These are phyloP conservation scores for Mycena venus DNA, from an alignment of 768 basidiomycete genomes.

Conservation along the genomic window DNA sequence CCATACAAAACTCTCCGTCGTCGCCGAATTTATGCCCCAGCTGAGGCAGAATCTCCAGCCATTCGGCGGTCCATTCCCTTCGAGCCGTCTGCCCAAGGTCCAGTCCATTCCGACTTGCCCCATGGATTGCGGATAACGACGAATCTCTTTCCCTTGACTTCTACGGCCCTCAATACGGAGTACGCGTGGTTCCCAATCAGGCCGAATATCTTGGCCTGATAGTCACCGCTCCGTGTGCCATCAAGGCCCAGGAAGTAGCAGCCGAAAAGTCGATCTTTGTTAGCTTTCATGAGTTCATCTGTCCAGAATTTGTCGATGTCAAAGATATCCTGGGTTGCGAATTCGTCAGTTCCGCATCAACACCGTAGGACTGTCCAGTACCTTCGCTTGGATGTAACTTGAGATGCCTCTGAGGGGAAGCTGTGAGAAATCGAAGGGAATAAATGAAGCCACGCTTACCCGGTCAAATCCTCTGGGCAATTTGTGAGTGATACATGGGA, in stretches of 20 bases:
- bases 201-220: slow-evolving; percentile 45
- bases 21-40: slow-evolving; percentile 63
- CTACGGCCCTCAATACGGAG: slow-evolving; percentile 61
- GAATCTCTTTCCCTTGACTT: slow-evolving; percentile 63
- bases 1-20: slow-evolving; percentile 70
- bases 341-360: not conserved
- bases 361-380: not conserved
- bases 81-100: slow-evolving; percentile 67
- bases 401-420: slow-evolving; percentile 39
- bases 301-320: slow-evolving; percentile 47
- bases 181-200: slow-evolving; percentile 60
- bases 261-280: slow-evolving; percentile 46
- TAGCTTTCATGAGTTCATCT: slow-evolving; percentile 42
- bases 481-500: not conserved
- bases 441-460: slow-evolving; percentile 46
- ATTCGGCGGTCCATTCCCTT: slow-evolving; percentile 69
- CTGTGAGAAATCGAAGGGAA: not conserved
- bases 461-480: slow-evolving; percentile 60
- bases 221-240: slow-evolving; percentile 39
- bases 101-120: slow-evolving; percentile 64
- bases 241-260: slow-evolving; percentile 40
- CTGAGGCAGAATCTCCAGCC: slow-evolving; percentile 55
- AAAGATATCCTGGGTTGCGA: slow-evolving; percentile 41
- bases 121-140: slow-evolving; percentile 67
- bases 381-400: slow-evolving; percentile 42